A percentile compares a stretch with the other conserved stretches of the same genome.
These are phyloP conservation scores for Mycena metata DNA, from an alignment of 768 basidiomycete genomes.

Conservation along the genomic window DNA sequence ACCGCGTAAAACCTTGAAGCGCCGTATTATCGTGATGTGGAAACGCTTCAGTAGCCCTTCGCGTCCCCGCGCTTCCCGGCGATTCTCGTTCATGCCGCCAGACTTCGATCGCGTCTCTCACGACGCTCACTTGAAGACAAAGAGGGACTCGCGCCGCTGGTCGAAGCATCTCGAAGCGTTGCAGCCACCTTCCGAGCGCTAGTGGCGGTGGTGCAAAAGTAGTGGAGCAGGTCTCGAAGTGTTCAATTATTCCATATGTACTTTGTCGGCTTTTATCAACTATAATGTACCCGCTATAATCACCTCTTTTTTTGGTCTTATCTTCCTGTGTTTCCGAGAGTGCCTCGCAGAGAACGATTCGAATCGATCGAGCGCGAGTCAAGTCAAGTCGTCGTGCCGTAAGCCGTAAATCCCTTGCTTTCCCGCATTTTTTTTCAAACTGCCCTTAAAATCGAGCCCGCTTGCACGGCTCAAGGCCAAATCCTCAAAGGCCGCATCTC, in stretches of 20 bases:
- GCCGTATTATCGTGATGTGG: slow-evolving; percentile 48
- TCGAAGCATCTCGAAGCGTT: slow-evolving; percentile 18
- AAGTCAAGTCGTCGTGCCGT: background rate
- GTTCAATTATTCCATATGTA: background rate
- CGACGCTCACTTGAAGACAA: slow-evolving; percentile 14
- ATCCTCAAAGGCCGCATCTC: slow-evolving; percentile 6
- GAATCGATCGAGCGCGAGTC: background rate
- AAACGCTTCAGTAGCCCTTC: slow-evolving; percentile 45
- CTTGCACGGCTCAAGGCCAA: slow-evolving; percentile 38
- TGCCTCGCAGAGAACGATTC: too few species aligned
- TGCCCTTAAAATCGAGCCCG: slow-evolving; percentile 31
- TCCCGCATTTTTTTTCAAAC: background rate
- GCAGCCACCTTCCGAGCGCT: background rate
- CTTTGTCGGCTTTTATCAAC: background rate
- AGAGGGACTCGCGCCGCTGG: slow-evolving; percentile 26
- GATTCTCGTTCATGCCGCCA: slow-evolving; percentile 52
- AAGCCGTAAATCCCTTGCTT: too few species aligned
- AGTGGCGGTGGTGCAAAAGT: too few species aligned
- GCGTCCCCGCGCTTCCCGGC: slow-evolving; percentile 42
- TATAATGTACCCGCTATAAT: slow-evolving; percentile 1
- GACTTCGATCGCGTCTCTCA: slow-evolving; percentile 47
- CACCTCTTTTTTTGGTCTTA: background rate
- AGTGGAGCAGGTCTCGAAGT: too few species aligned
- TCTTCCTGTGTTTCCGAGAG: background rate
- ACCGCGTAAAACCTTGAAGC: slow-evolving; percentile 38